Evolutionary conservation across 1,139 yeast species (phyloP), one percentile per base, ranked within the genome.

Genomic region (Hansenula anomala): DNA sequence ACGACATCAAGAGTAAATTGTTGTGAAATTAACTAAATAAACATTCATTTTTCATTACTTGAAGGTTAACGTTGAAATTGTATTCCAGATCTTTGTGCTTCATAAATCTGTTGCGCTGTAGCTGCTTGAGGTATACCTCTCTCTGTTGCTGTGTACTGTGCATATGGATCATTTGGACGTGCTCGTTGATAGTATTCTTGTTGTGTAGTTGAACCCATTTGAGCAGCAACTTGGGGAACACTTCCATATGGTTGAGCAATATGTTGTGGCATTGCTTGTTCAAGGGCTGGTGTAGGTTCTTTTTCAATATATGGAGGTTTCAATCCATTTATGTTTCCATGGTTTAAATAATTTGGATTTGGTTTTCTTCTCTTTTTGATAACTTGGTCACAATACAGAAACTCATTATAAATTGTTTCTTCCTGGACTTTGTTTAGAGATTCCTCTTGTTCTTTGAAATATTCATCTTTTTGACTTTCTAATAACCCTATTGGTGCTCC

Each of bases 331-430:
- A 71, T 64, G 43, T 70, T 71, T 2, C 69, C 59, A 45, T 66
- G 57, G 1, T 69, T 71, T n/a, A 67, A 34, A 34, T 65, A 61
- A 47, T 73, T 73, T 8, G 75, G 68, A 50, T 71, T 72, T 2
- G 76, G 71, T 32, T 53, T 56, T 41, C 69, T 60, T 44, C 60
- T 64, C 10, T 62, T 62, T 0, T 59, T 61, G 19, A 55, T 51
- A 8, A 56, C 51, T 42, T 62, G 66, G 36, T 64, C 66, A 29
- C 54, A 56, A 42, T 59, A 53, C 5, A 62, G 49, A 14, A 49
- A 48, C 24, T 59, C 66, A 40, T 63, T 63, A 25, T 50, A 57
- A 3, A 42, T 52, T 1, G 50, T 52, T 13, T 51, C 58, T 4
- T 55, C 50, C 17, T 51, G 58, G 14, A 55, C 56, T 23, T 56